Evolutionary conservation across 2,329 filamentous ascomycete genomes (phyloP), one percentile per base, ranked within the genome.

Genomic region (Thermoascus crustaceus): DNA sequence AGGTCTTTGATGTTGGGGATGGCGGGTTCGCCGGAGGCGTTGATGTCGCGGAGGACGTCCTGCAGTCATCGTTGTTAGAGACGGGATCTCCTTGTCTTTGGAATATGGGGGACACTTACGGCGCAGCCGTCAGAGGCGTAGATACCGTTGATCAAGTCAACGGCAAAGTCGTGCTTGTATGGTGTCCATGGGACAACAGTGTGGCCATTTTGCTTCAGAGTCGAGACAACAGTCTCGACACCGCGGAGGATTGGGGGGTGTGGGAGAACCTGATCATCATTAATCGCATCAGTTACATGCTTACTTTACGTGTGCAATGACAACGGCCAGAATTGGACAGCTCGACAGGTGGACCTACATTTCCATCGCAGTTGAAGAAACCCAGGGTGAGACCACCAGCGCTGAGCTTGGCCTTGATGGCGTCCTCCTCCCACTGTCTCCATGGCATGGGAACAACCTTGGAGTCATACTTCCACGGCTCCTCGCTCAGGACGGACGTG

Each of bases 391-490:
- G 27, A 7, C 30, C 34, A 17, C 24, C 35, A 9, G 30, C 27
- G 8, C 17, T 32, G 19, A 40, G 11, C 19, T 32, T 32, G 16
- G 17, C 13, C 30, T 32, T 32, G 18, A 32, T 32, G 11, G 20
- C 19, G 11, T 32, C 30, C 23, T 40, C 38, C 16, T 36, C 30
- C 34, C 14, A 5, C 17, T 36, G 37, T 26, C 59, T 42, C 61
- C 60, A 64, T 4, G 58, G 57, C 11, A 64, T 43, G 1, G 56
- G 54, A 3, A 60, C 39, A 2, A 58, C 53, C 25, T 53, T 55
- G 5, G 58, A 48, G 21, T 63, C 60, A 34, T 57, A 47, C n/a
- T 45, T 38, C 61, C 62, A 66, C 2, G 61, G 58, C 35, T 60
- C 44, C 13, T 52, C 32, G 3, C 44, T 44, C 4, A 66, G 38